phyloP scores from a whole-genome alignment of 1,284 basidiomycete species.

The Marasmius tenuissimus region DNA sequence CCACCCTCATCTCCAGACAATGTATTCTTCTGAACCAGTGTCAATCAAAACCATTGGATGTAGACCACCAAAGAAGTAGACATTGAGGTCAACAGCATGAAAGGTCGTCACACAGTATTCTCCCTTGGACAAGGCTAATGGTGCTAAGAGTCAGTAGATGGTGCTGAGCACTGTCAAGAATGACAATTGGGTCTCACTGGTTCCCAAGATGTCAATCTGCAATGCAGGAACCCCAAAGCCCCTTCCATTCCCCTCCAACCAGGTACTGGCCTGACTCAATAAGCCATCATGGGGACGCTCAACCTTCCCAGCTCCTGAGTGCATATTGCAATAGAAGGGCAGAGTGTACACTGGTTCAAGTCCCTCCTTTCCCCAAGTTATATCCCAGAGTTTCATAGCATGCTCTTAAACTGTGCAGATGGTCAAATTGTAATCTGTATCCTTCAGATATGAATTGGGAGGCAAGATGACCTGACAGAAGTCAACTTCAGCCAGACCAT shows the following conservation, averaged over 20 bases:
- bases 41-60: not conserved
- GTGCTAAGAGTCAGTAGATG: conserved; percentile 10
- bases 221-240: conserved; percentile 11
- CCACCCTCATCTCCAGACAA: conserved; percentile 5
- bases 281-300: conserved; percentile 6
- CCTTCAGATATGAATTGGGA: too few relatives aligned
- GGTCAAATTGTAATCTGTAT: too few relatives aligned
- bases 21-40: conserved; percentile 6
- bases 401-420: too few relatives aligned
- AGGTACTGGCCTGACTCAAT: conserved; percentile 7
- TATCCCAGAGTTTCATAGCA: too few relatives aligned
- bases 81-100: conserved; percentile 8
- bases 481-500: too few relatives aligned
- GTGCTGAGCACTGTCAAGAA: too few relatives aligned
- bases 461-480: too few relatives aligned
- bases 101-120: conserved; percentile 12
- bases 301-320: not conserved
- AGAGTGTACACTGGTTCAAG: too few relatives aligned
- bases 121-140: conserved; percentile 9
- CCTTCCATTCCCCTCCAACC: conserved; percentile 6
- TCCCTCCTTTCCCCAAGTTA: too few relatives aligned
- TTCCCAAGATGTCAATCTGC: too few relatives aligned
- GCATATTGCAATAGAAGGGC: not conserved
- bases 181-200: too few relatives aligned
- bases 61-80: conserved; percentile 7